These are phyloP conservation scores for Penicillium italicum DNA, from an alignment of 2,329 filamentous ascomycete genomes.

Conservation along the genomic window DNA sequence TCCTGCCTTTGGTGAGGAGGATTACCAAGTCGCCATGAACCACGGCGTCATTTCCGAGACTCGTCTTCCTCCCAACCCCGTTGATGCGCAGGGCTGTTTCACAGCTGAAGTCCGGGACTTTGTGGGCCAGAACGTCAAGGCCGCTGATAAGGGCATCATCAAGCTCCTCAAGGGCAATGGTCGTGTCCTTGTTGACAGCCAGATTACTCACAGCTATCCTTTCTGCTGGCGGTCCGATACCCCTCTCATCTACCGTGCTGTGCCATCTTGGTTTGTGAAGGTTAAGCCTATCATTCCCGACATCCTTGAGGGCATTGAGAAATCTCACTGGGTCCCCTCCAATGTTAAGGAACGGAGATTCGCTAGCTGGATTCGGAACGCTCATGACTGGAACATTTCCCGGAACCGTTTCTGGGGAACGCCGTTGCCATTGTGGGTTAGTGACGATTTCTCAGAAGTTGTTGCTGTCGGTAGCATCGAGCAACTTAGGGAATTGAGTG, in stretches of 20 bases:
- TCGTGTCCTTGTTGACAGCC: constrained; percentile 76
- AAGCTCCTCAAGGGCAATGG: constrained; percentile 76
- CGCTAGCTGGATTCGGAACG: constrained; percentile 84
- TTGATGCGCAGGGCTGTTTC: constrained; percentile 80
- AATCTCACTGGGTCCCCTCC: constrained; percentile 85
- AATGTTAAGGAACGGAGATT: constrained; percentile 92
- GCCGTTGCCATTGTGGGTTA: constrained; percentile 86
- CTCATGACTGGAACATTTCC: constrained; percentile 92
- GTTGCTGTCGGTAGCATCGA: constrained; percentile 81
- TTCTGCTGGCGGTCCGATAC: constrained; percentile 96
- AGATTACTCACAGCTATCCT: constrained; percentile 86
- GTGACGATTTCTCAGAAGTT: constrained; percentile 80
- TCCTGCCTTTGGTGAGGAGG: constrained; percentile 91
- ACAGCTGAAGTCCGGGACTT: constrained; percentile 75
- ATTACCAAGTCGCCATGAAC: constrained; percentile 79
- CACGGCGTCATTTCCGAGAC: constrained; percentile 73
- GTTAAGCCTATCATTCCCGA: constrained; percentile 77
- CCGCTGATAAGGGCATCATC: constrained; percentile 88
- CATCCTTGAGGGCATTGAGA: constrained; percentile 86
- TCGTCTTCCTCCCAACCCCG: constrained; percentile 79
- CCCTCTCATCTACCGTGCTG: constrained; percentile 85
- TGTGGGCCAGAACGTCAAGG: constrained; percentile 82
- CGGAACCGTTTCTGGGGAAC: constrained; percentile 95
- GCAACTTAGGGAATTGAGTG: constrained; percentile 80
- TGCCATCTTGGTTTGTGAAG: constrained; percentile 93